Percentiles rank a stretch among this genome's conserved stretches.
Evolutionary conservation across 148 eudicot species (phyloP).

Genomic region (Oxyria digyna): DNA sequence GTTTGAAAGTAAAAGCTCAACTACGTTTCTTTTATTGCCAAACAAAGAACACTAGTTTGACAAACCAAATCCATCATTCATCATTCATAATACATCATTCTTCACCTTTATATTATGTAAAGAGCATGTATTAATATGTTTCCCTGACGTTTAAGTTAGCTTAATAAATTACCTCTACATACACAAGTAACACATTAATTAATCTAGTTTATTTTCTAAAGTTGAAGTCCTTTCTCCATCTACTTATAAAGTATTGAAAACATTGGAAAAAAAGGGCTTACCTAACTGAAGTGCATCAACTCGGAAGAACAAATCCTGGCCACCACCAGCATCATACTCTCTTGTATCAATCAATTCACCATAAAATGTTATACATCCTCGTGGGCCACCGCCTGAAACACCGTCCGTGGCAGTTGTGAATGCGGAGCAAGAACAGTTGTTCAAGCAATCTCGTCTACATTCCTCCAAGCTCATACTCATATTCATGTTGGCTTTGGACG

Average conservation of each 20-base stretch:
- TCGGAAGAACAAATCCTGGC: constrained; percentile 34
- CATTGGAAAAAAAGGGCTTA: neutral
- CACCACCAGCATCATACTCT: constrained; percentile 19
- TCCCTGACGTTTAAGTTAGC: no score
- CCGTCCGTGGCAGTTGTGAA: constrained; percentile 25
- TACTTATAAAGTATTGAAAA: neutral
- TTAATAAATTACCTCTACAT: no score
- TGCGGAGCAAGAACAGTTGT: constrained; percentile 36
- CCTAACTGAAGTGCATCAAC: constrained; percentile 31
- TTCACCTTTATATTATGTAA: no score
- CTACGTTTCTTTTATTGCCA: no score
- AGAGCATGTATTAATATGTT: no score
- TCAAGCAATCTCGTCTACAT: constrained; percentile 26
- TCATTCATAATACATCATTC: no score
- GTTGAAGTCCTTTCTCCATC: neutral
- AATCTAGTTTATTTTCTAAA: no score
- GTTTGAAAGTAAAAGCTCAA: no score
- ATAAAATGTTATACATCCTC: constrained; percentile 30
- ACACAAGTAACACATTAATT: no score
- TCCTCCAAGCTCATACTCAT: constrained; percentile 8
- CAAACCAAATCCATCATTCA: no score
- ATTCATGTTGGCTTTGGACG: constrained; percentile 20
- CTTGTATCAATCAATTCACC: constrained; percentile 27
- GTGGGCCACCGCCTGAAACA: neutral
- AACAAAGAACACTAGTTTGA: no score